These are phyloP conservation scores for Fraxinus nigra DNA, from an alignment of 305 asterid species.

Conservation along the genomic window DNA sequence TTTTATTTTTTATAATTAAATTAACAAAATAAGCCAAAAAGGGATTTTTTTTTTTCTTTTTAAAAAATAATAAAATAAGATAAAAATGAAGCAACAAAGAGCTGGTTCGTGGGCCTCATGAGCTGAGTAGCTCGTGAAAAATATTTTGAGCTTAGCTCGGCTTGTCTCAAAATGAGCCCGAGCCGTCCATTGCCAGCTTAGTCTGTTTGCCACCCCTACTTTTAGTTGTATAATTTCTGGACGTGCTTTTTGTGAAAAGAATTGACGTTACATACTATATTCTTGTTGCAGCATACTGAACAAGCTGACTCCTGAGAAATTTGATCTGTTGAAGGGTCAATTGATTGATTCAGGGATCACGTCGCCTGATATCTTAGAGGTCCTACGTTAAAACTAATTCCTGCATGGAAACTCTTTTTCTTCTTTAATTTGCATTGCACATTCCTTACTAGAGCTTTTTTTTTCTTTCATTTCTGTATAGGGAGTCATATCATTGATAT, in stretches of 20 bases:
- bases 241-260: neutral
- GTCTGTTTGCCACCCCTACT: neutral
- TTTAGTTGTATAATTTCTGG: neutral
- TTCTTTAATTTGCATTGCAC: neutral
- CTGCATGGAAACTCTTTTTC: neutral
- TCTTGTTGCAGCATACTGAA: slow-evolving; percentile 74
- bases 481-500: slow-evolving; percentile 86
- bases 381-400: slow-evolving; percentile 17
- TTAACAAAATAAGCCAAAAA: neutral
- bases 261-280: neutral
- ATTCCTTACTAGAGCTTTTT: slow-evolving; percentile 10
- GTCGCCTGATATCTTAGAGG: slow-evolving; percentile 83
- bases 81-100: neutral
- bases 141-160: neutral
- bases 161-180: neutral
- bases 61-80: no score
- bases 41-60: neutral
- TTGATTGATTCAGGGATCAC: slow-evolving; percentile 83
- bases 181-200: neutral
- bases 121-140: neutral
- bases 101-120: neutral
- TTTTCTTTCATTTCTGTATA: slow-evolving; percentile 24
- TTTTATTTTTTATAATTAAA: no score
- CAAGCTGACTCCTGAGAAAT: slow-evolving; percentile 92
- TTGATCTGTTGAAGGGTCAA: slow-evolving; percentile 83